Percentiles rank a stretch among this genome's conserved stretches.
Evolutionary conservation across 108 stramenopile species (phyloP).

Genomic region (Nannochloropsis gaditana): DNA sequence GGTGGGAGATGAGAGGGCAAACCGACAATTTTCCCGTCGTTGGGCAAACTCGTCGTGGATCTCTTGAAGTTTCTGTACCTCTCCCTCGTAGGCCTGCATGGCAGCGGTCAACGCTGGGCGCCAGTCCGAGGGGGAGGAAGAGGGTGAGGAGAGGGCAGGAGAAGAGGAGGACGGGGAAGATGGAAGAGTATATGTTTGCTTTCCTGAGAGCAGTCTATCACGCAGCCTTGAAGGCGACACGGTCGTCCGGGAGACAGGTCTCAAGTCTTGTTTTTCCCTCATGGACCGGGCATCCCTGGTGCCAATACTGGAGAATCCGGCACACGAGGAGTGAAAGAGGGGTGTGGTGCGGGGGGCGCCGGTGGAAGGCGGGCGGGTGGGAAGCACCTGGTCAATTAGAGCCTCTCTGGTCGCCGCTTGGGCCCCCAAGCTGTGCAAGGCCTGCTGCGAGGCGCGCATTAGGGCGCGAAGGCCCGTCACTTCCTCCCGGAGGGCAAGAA

Average conservation of each 20-base stretch:
- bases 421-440: background rate
- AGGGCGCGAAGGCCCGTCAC: background rate
- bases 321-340: background rate
- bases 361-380: background rate
- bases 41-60: background rate
- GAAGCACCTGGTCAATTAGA: background rate
- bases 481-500: background rate
- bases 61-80: slow-evolving; percentile 18
- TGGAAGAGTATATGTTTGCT: background rate
- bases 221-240: background rate
- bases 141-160: background rate
- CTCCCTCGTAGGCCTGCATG: background rate
- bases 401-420: background rate
- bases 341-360: background rate
- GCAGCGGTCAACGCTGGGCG: background rate
- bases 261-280: too few species aligned
- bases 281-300: too few species aligned
- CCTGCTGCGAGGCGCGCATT: background rate
- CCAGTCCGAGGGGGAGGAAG: background rate
- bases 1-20: too few species aligned
- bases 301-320: background rate
- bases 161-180: background rate
- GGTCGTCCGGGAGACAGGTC: background rate
- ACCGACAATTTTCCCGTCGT: background rate
- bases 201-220: too few species aligned